Evolutionary conservation across 2,329 filamentous ascomycete species (phyloP), one percentile per base, ranked within the genome.

Genomic region (Ustilaginoidea virens): DNA sequence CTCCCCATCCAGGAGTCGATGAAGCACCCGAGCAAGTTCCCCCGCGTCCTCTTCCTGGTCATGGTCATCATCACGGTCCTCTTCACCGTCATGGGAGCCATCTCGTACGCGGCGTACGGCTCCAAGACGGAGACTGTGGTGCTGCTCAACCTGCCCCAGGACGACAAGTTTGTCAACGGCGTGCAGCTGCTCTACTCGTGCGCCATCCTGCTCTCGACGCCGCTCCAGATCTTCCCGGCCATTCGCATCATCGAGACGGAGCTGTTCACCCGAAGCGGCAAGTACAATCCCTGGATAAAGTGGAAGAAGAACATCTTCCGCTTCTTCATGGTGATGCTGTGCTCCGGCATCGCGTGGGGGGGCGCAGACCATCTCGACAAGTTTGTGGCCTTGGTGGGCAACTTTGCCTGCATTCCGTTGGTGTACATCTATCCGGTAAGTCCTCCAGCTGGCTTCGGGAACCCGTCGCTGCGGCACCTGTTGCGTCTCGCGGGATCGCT

Each of bases 231-330:
- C 41, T 98, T 96, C 63, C 90, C 90, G 0, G 90, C 90, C 24
- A 96, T 98, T 45, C 80, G 87, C 47, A 98, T 98, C 46, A 83
- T 82, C 19, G 86, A 92, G 55, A 93, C 92, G 43, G 83, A 85
- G 40, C 65, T 96, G 5, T 98, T 96, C 53, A 92, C 81, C 15
- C 69, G 80, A 47, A 93, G 85, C 37, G 86, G 90, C 42, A 98
- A 98, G 56, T 93, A 94, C 59, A 94, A 96, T 49, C 86, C 85
- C 1, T 90, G 82, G 48, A 92, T 98, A 63, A 98, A 98, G 61
- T 98, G 90, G 90, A 81, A 96, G 66, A 98, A 98, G 73, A 98
- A 98, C 43, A 61, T 79, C 19, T 98, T 93, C 62, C 78, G 90
- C 31, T 98, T 96, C 63, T 76, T 87, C 47, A 73, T 94, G 37